phyloP scores from a whole-genome alignment of 2,329 filamentous ascomycete genomes.

The Pestalotiopsis sp. region DNA sequence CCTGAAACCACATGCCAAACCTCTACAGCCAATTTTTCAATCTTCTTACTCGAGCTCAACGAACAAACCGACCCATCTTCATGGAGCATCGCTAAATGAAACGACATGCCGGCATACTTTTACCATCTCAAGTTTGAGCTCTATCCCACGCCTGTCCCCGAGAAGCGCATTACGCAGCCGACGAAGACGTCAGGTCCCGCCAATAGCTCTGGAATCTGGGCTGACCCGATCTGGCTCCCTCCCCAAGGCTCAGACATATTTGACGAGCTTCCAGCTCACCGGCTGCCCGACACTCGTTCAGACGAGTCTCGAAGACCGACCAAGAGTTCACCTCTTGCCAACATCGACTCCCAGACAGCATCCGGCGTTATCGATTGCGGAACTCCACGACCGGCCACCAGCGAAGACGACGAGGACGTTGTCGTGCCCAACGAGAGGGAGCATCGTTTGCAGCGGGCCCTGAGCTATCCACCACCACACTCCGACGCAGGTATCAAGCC shows the following conservation, averaged over 20 bases:
- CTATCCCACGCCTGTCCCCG: slow-evolving; percentile 51
- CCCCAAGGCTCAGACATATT: slow-evolving; percentile 53
- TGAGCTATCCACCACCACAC: slow-evolving; percentile 45
- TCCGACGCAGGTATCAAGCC: slow-evolving; percentile 48
- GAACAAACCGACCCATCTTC: not conserved
- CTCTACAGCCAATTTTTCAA: not conserved
- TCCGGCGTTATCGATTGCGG: slow-evolving; percentile 54
- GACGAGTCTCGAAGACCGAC: not conserved
- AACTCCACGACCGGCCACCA: slow-evolving; percentile 36
- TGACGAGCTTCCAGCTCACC: slow-evolving; percentile 48
- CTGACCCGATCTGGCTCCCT: slow-evolving; percentile 52
- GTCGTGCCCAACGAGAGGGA: slow-evolving; percentile 41
- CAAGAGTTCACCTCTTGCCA: slow-evolving; percentile 10
- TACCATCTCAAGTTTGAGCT: slow-evolving; percentile 71
- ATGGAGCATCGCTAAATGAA: slow-evolving; percentile 10
- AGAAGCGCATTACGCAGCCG: slow-evolving; percentile 11
- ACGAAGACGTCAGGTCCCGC: slow-evolving; percentile 5
- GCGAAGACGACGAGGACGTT: slow-evolving; percentile 36
- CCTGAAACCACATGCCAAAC: slow-evolving; percentile 16
- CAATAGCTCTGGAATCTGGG: slow-evolving; percentile 14
- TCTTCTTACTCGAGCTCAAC: not conserved
- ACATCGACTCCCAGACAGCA: slow-evolving; percentile 17
- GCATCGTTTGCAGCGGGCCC: slow-evolving; percentile 35
- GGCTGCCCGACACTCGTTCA: not conserved
- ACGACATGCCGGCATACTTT: slow-evolving; percentile 61